Conservation (phyloP, 2,329 filamentous ascomycete species). For the Trichothecium roseum region DNA sequence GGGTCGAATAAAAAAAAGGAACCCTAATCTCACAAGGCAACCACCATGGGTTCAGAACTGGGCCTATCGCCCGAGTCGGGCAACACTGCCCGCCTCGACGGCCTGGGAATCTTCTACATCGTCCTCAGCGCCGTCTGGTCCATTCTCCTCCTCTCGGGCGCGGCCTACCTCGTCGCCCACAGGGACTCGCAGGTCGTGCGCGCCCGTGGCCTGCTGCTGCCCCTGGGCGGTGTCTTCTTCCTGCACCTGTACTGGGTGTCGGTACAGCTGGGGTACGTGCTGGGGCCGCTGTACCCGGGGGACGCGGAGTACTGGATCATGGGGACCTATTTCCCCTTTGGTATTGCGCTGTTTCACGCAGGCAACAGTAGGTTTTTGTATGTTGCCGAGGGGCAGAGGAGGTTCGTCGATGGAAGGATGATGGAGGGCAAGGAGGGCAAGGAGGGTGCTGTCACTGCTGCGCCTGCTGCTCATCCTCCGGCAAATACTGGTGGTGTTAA, state of each 20-base stretch:
- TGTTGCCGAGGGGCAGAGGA: constrained; percentile 43
- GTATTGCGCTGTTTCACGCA: constrained; percentile 56
- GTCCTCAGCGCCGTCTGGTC: constrained; percentile 27
- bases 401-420: constrained; percentile 16
- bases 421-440: not conserved
- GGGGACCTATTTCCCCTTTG: constrained; percentile 53
- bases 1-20: too few relatives aligned
- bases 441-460: too few relatives aligned
- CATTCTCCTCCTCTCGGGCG: constrained; percentile 23
- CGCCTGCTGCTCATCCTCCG: too few relatives aligned
- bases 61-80: not conserved
- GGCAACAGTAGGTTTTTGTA: constrained; percentile 51
- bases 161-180: constrained; percentile 28
- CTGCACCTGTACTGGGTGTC: constrained; percentile 33
- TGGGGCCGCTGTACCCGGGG: constrained; percentile 33
- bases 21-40: too few relatives aligned
- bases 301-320: constrained; percentile 56
- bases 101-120: constrained; percentile 30
- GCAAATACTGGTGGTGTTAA: too few relatives aligned
- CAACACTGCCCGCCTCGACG: constrained; percentile 18
- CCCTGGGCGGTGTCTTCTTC: constrained; percentile 8
- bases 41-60: constrained; percentile 1
- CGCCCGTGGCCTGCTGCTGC: constrained; percentile 8
- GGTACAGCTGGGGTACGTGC: constrained; percentile 26
- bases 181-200: constrained; percentile 24